Base-by-base conservation (phyloP, 192 early-diverging fungal genomes). In the Irineochytrium annulatum region DNA sequence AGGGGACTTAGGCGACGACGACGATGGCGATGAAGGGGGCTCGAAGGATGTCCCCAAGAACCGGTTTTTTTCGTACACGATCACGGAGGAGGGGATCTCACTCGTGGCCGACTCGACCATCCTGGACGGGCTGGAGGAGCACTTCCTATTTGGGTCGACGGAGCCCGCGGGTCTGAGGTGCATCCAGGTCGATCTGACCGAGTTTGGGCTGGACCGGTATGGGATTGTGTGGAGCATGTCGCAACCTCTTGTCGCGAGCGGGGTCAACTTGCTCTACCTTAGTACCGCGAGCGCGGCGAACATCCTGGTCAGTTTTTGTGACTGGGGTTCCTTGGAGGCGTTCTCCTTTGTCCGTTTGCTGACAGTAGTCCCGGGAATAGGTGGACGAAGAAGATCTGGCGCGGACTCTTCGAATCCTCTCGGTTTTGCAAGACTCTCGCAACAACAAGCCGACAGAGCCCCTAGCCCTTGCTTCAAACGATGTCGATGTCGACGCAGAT, bases 211-310 rank as follows among this genome's bases (percentile, higher is more conserved):
- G 64, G 86, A 88, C 64, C 75, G 80, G 32, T 87, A 73, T 57
- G 86, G 86, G 55, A 87, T 88, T 51, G 81, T 88, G 3, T 78
- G 76, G 44, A 86, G 83, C 19, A 87, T 88, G 55, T 76, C 83
- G 14, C 67, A 85, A 51, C 85, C 82, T 3, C 71, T 88, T 35
- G 72, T 76, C 1, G 69, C 57, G 1, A 68, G 70, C 34, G 76
- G 73, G 22, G 78, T 88, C 55, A 82, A 88, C 31, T 39, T 88
- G 22, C 65, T 88, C 24, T 87, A 81, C 63, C 56, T 88, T 53
- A 83, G 80, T 51, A 88, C 86, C 8, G 84, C 70, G 35, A 82
- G 63, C 28, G 84, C 85, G 4, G 83, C 86, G 54, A 88, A 88
- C 52, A 70, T 88, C 32, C 60, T 88, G 34, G 86, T 87, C 68